Evolutionary conservation across 2,329 filamentous ascomycete species (phyloP), one percentile per base, ranked within the genome.

Genomic region (Fusarium virguliforme): DNA sequence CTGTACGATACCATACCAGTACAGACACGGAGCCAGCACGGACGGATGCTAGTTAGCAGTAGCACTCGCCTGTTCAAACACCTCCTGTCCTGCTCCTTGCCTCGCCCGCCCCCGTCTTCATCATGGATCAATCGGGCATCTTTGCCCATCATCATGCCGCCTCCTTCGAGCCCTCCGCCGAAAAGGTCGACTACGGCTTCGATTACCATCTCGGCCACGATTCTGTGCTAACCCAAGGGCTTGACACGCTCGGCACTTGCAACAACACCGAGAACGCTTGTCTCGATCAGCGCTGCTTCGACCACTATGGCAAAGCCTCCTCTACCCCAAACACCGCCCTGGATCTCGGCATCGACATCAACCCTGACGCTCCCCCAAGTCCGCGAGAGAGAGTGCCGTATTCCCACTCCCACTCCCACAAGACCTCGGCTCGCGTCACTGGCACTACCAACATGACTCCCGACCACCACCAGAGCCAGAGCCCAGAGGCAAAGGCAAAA

Each of bases 221-320:
- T 35, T 63, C 71, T 26, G 71, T 71, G 15, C 41, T 78, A 32
- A 72, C 74, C 15, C 68, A 75, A 15, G 75, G 71, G 15, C 65
- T 80, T 12, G 75, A 75, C 38, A 62, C 73, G 9, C 75, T 78
- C 30, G 73, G 74, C 6, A 72, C 70, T 12, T 77, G 76, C 64
- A 67, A 75, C 51, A 79, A 81, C 55, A 75, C 77, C 37, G 78
- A 81, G 54, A 74, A 74, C 54, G 75, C 76, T 28, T 81, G 79
- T 67, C 74, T 80, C 28, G 78, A 78, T 18, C 73, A 75, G 54
- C 73, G 73, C 28, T 75, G 73, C 53, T 74, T 75, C 35, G 71
- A 74, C 53, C 73, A 74, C 58, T 74, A 73, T 34, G 70, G 71
- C 22, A 72, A 70, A 60, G 64, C 60, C 50, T 60, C 61, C 62